Base-by-base conservation (phyloP, 2,329 filamentous ascomycete genomes). In the Aureobasidium sp. region DNA sequence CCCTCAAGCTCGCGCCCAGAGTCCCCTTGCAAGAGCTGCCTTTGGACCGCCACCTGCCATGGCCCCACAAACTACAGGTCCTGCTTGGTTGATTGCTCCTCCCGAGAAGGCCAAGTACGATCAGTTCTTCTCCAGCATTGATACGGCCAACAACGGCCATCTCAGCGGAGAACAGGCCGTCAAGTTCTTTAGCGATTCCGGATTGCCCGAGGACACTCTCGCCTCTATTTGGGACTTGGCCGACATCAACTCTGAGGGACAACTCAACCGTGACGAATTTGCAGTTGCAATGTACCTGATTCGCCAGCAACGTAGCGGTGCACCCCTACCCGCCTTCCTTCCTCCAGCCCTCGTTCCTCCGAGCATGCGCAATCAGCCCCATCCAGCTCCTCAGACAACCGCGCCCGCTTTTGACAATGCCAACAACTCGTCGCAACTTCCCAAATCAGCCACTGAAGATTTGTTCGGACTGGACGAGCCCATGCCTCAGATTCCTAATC, bases 251-350 rank as follows among this genome's bases (percentile, higher is more conserved):
- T 94, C 91, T 8, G 89, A 92, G 68, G 94, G 94, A 12, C 87
- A 88, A 62, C 79, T 99, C 62, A 91, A 83, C 51, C 86, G 85
- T 68, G 94, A 99, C 67, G 92, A 96, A 69, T 99, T 99, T 72
- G 91, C 94, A 0, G 91, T 99, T 51, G 93, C 94, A 59, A 97
- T 99, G 92, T 95, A 95, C 72, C 81, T 99, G 56, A 97, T 99
- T 69, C 85, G 92, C 64, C 90, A 96, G 73, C 92, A 97, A 73
- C 84, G 92, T 60, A 88, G 83, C 66, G 85, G 87, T 62, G 80
- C 81, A 20, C 78, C 84, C 31, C 75, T 97, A 36, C 94, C 94
- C 2, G 79, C 87, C 25, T 82, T 84, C n/a, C 78, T 99, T 45
- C 92, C 93, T 11, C 79, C 87, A 0, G 92, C 88, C 67, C 79